Evolutionary conservation across 331 rosid genomes (phyloP), one percentile per base, ranked within the genome.

Genomic region (Quercus phellos): DNA sequence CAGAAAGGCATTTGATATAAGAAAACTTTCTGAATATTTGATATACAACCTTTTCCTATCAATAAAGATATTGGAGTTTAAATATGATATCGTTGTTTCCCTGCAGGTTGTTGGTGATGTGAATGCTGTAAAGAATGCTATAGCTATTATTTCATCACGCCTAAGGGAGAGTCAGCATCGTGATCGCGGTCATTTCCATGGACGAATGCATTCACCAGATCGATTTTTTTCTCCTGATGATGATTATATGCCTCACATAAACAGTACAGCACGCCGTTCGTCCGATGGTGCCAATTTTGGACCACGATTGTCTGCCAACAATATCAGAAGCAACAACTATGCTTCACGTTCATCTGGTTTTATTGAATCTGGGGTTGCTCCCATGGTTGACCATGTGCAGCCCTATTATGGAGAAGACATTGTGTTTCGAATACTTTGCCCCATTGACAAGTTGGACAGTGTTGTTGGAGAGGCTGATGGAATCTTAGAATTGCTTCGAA

Each of bases 101-200:
- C 79, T 90, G 84, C 87, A 95, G 99, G 89, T 95, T 84, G 91
- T 89, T 56, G 99, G 99, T 50, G 99, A 95, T 69, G 55, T 77
- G 17, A 87, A 86, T 82, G 83, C 86, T 74, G 97, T 95, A 18
- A 93, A 93, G 87, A 88, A 75, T 80, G 98, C 99, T 73, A 55
- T 93, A 70, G 84, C 72, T 19, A 79, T 85, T 12, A 89, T 95
- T 73, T 91, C 99, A 30, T 83, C 96, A 34, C 94, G 99, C 73
- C 85, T 93, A 84, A 89, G 99, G 91, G 99, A 95, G 93, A 95
- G 99, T 72, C 99, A 95, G 86, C 98, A 95, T 80, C 98, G 99
- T 4, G 98, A 95, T 35, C 96, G 99, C 50, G 69, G 85, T 81
- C 87, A 91, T 78, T 91, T 93, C 75, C 97, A 95, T 75, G 96